Evolutionary conservation across 345 rosid genomes (phyloP), one percentile per base, ranked within the genome.

Genomic region (Nasturtium officinale): DNA sequence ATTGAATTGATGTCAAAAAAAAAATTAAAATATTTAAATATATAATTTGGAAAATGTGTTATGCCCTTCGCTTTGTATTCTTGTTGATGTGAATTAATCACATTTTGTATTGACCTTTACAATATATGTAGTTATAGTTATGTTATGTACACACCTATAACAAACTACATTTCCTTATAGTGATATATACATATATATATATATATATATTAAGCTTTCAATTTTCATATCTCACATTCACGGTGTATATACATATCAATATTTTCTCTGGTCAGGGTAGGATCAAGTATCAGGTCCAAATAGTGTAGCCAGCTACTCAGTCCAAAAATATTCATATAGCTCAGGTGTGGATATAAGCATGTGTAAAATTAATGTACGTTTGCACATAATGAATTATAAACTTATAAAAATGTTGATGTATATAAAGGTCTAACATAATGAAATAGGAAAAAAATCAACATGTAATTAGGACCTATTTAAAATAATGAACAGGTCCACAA

Each of bases 71-170:
- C 26, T 63, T 29, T 46, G 11, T 29, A 29, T 29, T 10, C n/a
- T 69, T 56, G 32, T 56, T 69, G 29, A 69, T 56, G 20, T 56
- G 33, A 43, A 56, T 56, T 10, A 45, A 55, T 42, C 54, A 42
- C 5, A 40, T 40, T 28, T 38, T 11, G 8, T 12, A 53, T n/a
- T 40, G 28, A 54, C 62, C 4, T 67, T 54, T 54, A 38, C 13
- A 40, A 53, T 43, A 12, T 10, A 52, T 35, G 16, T 38, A 38
- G 43, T 30, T 2, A 23, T 23, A 2, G 2, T 23, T 23, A 23
- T 23, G 25, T 2, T 42, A 42, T 6, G 52, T 25, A 53, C 12
- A 4, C 16, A 35, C 17, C 8, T 5, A 48, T 48, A 21, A 15
- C 30, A 32, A 65, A 21, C 58, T 35, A 7, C 35, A 9, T 25